Base-by-base conservation (phyloP, 257 asterid species). In the Buddleja alternifolia region DNA sequence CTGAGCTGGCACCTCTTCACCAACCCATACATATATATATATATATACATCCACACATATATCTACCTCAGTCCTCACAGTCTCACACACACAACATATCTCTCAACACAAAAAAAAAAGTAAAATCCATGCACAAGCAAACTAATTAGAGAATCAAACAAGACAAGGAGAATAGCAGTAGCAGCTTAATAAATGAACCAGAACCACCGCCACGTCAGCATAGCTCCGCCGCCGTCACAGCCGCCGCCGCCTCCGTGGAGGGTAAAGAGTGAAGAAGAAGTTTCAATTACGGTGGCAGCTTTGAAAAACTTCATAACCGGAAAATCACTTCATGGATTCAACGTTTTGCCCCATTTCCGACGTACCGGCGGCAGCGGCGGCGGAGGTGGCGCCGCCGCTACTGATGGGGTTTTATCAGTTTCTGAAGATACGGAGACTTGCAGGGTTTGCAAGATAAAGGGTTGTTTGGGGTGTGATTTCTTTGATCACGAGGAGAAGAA, bases 381-480 rank as follows among this genome's bases (percentile, higher is more conserved):
- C n/a, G n/a, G n/a, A n/a, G n/a, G n/a, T n/a, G n/a, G n/a, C n/a
- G 0, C 0, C 11, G 24, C 0, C 10, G 10, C 46, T 2, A 34
- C 73, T 7, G 57, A 34, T 2, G 52, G 48, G 8, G 25, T 76
- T 10, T 59, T 77, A 54, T 50, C 83, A 3, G 82, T 80, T 36
- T 15, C 77, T 0, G 85, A 24, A 1, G 76, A 63, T 3, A 24
- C 53, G 25, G 81, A 74, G 58, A 77, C 83, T 21, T 85, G 92
- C 59, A 46, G 67, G n/a, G 60, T 80, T 25, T 85, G 92, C 77
- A 55, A 73, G 51, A 81, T 78, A 15, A 73, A 63, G 8, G 88
- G 82, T 0, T 85, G 92, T 40, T 64, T 85, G 58, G 92, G 88
- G 0, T 85, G 88, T 60, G 73, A 83, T 20, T 69, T 72, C 54